phyloP scores from a whole-genome alignment of 306 rosid genomes.

The Quercus berberidifolia region DNA sequence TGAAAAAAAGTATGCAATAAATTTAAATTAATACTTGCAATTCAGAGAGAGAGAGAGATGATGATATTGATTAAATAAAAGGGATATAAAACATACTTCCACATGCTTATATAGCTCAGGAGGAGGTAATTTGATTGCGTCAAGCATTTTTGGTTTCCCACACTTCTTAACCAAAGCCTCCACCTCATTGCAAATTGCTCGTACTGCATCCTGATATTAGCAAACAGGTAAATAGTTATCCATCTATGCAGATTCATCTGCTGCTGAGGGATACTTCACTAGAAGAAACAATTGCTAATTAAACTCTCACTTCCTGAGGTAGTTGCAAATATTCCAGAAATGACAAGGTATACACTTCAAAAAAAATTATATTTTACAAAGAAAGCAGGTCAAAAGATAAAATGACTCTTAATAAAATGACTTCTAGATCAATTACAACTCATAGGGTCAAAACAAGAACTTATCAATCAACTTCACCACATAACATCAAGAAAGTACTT shows the following conservation, averaged over 20 bases:
- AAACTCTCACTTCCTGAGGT: background rate
- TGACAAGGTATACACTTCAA: background rate
- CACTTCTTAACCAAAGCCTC: slow-evolving; percentile 79
- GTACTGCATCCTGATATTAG: slow-evolving; percentile 75
- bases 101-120: slow-evolving; percentile 74
- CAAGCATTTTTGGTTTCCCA: slow-evolving; percentile 93
- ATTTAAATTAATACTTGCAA: no score
- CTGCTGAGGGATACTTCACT: background rate
- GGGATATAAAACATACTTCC: slow-evolving; percentile 54
- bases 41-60: no score
- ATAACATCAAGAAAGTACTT: background rate
- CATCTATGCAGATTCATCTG: slow-evolving; percentile 3
- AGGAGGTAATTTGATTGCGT: slow-evolving; percentile 91
- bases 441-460: background rate
- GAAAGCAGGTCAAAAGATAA: background rate
- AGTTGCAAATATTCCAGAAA: slow-evolving; percentile 11
- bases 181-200: slow-evolving; percentile 79
- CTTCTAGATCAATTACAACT: background rate
- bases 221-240: slow-evolving; percentile 29
- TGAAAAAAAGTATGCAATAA: no score
- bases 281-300: slow-evolving; percentile 5
- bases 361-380: background rate
- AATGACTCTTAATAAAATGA: background rate
- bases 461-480: background rate
- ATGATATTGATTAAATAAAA: background rate